Conservation (phyloP, 139 green algal species). For the Tetradesmus obliquus region DNA sequence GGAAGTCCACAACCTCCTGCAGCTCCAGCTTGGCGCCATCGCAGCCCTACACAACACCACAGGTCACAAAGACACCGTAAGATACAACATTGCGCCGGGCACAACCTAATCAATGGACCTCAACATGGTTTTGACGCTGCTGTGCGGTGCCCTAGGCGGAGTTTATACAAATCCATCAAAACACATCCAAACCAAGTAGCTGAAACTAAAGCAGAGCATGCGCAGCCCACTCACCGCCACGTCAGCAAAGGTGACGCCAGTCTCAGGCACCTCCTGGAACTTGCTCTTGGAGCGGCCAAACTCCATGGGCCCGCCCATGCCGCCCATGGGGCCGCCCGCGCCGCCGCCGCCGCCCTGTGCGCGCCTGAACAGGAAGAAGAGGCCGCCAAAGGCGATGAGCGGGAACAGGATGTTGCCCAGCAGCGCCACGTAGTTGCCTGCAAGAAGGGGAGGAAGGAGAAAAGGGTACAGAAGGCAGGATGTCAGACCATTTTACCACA, state of each 20-base stretch:
- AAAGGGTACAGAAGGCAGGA: neutral
- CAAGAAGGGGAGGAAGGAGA: constrained; percentile 51
- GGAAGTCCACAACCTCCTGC: constrained; percentile 96
- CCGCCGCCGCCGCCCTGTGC: constrained; percentile 49
- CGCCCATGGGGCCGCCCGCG: constrained; percentile 66
- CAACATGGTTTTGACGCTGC: too few relatives aligned
- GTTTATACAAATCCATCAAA: too few relatives aligned
- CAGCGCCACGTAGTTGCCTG: constrained; percentile 92
- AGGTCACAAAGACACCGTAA: neutral
- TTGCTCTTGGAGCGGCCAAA: constrained; percentile 98
- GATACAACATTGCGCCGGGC: neutral
- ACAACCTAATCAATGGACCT: too few relatives aligned
- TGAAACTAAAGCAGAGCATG: neutral
- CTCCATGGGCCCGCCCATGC: constrained; percentile 96
- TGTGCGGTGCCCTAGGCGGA: too few relatives aligned
- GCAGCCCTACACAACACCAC: constrained; percentile 70
- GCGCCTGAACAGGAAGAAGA: constrained; percentile 98
- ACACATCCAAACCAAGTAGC: too few relatives aligned
- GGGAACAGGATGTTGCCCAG: constrained; percentile 99
- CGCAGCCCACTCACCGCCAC: constrained; percentile 79
- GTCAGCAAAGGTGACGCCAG: constrained; percentile 97
- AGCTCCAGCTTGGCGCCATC: constrained; percentile 98
- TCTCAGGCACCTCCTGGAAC: constrained; percentile 99
- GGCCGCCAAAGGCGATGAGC: constrained; percentile 96
- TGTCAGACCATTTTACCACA: too few relatives aligned